Percentiles rank a stretch among this genome's conserved stretches.
Conservation (phyloP, 768 basidiomycete genomes). For the Amanita inopinata region DNA sequence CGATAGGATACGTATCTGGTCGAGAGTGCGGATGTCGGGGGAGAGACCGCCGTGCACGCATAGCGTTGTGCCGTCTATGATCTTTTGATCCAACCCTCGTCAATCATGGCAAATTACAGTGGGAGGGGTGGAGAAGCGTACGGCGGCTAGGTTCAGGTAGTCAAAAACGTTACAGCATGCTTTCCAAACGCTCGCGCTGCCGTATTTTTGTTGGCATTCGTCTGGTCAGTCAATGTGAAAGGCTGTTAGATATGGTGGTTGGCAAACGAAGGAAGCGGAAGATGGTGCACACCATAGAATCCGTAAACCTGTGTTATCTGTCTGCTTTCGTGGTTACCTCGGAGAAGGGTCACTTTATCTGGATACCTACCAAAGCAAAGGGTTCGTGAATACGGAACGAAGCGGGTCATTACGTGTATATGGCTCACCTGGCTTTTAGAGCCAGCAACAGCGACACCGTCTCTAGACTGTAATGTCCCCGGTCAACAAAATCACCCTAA, state of each 20-base stretch:
- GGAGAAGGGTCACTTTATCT: constrained; percentile 80
- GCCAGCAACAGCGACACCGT: constrained; percentile 85
- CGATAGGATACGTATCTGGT: constrained; percentile 88
- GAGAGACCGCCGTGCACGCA: constrained; percentile 97
- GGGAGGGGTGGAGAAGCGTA: constrained; percentile 25
- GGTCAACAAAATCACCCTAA: constrained; percentile 95
- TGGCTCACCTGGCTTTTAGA: constrained; percentile 72
- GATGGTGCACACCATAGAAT: constrained; percentile 95
- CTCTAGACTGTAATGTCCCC: constrained; percentile 93
- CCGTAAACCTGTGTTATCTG: constrained; percentile 99
- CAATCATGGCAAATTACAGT: not conserved
- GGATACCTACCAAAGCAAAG: constrained; percentile 56
- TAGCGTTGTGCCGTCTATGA: constrained; percentile 85
- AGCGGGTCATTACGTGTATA: no score
- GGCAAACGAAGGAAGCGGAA: constrained; percentile 17
- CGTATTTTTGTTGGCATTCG: constrained; percentile 98
- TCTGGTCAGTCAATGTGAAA: constrained; percentile 34
- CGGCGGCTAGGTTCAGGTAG: constrained; percentile 89
- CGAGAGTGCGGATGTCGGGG: constrained; percentile 90
- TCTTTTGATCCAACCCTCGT: constrained; percentile 35
- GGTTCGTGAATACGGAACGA: not conserved
- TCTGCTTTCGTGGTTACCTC: constrained; percentile 94
- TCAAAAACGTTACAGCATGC: constrained; percentile 96
- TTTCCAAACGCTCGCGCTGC: constrained; percentile 92
- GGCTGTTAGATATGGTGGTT: not conserved